Evolutionary conservation across 169 alveolate genomes (phyloP).

Genomic region (Plasmodium gonderi): DNA sequence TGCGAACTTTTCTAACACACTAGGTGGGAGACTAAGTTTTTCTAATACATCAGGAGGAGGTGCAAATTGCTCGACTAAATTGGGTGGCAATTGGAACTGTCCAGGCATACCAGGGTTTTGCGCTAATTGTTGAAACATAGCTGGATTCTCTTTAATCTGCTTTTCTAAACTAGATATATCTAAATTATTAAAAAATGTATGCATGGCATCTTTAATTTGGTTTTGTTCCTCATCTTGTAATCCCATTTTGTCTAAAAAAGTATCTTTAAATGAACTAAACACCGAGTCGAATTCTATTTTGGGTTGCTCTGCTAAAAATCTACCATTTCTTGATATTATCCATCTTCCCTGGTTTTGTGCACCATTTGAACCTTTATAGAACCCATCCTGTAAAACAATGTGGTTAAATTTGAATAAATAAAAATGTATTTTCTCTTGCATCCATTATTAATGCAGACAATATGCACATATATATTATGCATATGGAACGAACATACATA

Average conservation of each 20-base stretch:
- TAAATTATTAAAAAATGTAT: neutral
- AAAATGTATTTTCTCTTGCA: neutral
- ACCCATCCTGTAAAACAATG: neutral
- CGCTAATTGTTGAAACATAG: neutral
- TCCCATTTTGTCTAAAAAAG: constrained; percentile 2
- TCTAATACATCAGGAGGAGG: neutral
- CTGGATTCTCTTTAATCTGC: constrained; percentile 11
- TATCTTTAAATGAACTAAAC: neutral
- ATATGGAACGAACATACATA: neutral
- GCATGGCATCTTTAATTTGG: neutral
- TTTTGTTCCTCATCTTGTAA: neutral
- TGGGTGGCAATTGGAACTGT: neutral
- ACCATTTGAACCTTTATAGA: neutral
- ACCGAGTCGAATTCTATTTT: neutral
- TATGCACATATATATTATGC: neutral
- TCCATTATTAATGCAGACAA: neutral
- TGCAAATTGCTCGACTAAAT: neutral
- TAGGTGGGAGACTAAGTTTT: neutral
- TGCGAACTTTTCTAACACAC: neutral
- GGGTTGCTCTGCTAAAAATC: constrained; percentile 1
- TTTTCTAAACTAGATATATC: neutral
- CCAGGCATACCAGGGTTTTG: neutral
- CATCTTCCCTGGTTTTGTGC: neutral
- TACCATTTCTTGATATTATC: neutral
- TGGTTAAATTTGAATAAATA: neutral